These are phyloP conservation scores for Stagonosporopsis rhizophila DNA, from an alignment of 2,329 filamentous ascomycete species.

Conservation along the genomic window DNA sequence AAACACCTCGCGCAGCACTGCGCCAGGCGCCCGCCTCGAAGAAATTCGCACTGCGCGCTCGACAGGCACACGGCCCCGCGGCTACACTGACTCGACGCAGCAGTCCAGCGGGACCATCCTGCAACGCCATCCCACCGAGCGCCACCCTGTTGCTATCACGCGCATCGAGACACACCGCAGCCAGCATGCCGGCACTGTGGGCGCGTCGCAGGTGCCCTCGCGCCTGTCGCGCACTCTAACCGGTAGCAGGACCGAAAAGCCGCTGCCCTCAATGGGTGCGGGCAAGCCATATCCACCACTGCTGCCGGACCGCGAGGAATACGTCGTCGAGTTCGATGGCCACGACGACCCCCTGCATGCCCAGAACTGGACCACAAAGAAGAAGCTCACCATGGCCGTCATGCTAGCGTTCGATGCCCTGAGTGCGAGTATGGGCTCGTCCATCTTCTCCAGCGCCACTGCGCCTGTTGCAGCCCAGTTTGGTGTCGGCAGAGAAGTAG, in stretches of 20 bases:
- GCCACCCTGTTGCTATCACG: slow-evolving; percentile 72
- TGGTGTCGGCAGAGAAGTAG: slow-evolving; percentile 38
- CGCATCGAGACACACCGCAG: slow-evolving; percentile 75
- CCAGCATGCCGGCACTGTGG: slow-evolving; percentile 76
- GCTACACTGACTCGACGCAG: slow-evolving; percentile 30
- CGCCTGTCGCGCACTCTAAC: slow-evolving; percentile 53
- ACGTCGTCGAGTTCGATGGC: slow-evolving; percentile 76
- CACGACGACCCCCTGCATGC: slow-evolving; percentile 83
- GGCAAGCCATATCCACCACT: slow-evolving; percentile 75
- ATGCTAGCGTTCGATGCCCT: slow-evolving; percentile 78
- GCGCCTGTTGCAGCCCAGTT: slow-evolving; percentile 38
- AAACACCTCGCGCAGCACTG: slow-evolving; percentile 19
- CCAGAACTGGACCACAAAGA: slow-evolving; percentile 83
- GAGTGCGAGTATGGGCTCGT: slow-evolving; percentile 69
- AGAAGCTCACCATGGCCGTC: slow-evolving; percentile 73
- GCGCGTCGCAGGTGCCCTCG: slow-evolving; percentile 51
- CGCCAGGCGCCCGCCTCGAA: slow-evolving; percentile 32
- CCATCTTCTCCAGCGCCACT: slow-evolving; percentile 52
- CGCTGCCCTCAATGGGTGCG: slow-evolving; percentile 72
- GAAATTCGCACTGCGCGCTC: slow-evolving; percentile 40
- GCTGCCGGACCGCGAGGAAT: slow-evolving; percentile 71
- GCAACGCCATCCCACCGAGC: slow-evolving; percentile 57
- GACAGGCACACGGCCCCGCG: slow-evolving; percentile 23
- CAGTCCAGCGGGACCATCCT: slow-evolving; percentile 30
- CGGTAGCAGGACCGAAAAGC: slow-evolving; percentile 51